Evolutionary conservation across 169 alveolate species (phyloP).

Genomic region (Plasmodium coatneyi): DNA sequence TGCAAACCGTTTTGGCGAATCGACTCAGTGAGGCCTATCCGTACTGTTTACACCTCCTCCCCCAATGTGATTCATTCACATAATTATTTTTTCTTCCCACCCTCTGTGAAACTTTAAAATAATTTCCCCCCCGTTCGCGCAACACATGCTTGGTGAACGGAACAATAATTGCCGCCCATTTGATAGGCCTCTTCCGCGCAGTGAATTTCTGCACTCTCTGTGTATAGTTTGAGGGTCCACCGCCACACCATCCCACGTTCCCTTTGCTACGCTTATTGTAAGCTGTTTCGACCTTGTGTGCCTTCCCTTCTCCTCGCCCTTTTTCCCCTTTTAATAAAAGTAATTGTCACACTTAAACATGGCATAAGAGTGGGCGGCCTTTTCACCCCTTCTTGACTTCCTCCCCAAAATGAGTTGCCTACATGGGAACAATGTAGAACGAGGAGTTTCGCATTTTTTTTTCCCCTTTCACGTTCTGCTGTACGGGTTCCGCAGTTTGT

Average conservation of each 20-base stretch:
- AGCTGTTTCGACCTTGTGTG: neutral
- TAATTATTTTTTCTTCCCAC: neutral
- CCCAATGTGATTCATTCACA: neutral
- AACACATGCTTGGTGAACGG: neutral
- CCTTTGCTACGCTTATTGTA: neutral
- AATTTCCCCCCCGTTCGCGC: neutral
- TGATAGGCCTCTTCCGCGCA: neutral
- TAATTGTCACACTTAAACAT: neutral
- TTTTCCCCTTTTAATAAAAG: neutral
- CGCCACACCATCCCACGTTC: neutral
- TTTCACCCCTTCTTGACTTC: neutral
- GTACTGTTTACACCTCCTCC: neutral
- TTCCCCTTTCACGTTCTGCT: neutral
- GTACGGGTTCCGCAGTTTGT: neutral
- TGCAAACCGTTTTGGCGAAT: neutral
- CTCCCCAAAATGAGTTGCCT: neutral
- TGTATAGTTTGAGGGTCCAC: neutral
- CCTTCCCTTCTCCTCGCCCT: neutral
- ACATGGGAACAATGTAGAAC: neutral
- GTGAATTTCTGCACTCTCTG: neutral
- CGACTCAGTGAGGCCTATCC: neutral
- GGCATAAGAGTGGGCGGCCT: neutral
- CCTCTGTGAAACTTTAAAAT: neutral
- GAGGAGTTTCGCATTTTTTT: neutral
- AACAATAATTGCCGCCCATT: neutral